Conservation (phyloP, 192 early-diverging fungal genomes). For the Phlyctochytrium bullatum region DNA sequence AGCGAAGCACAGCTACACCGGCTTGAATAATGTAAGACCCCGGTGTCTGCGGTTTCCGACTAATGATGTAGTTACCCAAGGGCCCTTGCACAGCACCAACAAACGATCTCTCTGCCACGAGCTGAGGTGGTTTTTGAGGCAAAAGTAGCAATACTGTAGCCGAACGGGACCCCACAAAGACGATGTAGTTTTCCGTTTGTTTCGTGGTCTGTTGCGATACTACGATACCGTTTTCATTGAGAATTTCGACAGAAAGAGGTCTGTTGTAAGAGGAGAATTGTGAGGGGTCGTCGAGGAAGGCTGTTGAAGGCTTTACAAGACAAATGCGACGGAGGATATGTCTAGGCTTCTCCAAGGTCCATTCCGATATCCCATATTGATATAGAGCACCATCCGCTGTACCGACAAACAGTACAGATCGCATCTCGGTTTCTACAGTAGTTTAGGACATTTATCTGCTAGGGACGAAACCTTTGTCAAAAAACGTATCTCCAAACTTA, state of each 20-base stretch:
- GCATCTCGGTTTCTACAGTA: background rate
- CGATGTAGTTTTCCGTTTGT: background rate
- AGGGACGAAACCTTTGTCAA: slow-evolving; percentile 3
- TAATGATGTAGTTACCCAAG: background rate
- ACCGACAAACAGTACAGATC: background rate
- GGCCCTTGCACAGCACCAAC: background rate
- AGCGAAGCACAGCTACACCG: background rate
- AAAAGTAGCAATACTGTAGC: background rate
- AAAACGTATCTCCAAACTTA: background rate
- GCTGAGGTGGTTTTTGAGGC: background rate
- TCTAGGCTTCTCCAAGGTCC: background rate
- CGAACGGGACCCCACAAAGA: background rate
- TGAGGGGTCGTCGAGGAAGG: background rate
- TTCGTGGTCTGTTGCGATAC: background rate
- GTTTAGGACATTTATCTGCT: too few species aligned
- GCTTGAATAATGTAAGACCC: background rate
- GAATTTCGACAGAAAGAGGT: background rate
- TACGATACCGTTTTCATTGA: background rate
- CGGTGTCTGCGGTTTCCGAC: background rate
- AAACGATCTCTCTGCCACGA: background rate
- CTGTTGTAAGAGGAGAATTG: background rate
- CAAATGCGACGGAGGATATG: background rate
- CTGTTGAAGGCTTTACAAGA: background rate
- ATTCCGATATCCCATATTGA: background rate
- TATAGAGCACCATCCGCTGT: background rate